Evolutionary conservation across 2,329 filamentous ascomycete species (phyloP), one percentile per base, ranked within the genome.

Genomic region (Acrocalymma vagum): DNA sequence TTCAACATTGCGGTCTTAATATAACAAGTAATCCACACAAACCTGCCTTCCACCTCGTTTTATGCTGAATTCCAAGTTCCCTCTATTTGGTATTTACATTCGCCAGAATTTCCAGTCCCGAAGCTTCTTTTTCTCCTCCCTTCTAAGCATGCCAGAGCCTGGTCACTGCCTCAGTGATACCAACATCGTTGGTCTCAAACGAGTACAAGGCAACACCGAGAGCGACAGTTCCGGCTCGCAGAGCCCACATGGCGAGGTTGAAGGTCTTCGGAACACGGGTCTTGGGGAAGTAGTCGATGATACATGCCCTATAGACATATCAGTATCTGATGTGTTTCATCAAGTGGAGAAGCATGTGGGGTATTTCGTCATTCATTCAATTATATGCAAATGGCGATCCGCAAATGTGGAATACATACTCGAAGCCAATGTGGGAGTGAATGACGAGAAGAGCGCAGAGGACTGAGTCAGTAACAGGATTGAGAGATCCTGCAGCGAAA

Each of bases 101-200:
- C n/a, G n/a, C n/a, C n/a, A n/a, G n/a, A n/a, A n/a, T n/a, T n/a
- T n/a, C n/a, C n/a, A n/a, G n/a, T n/a, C n/a, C n/a, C n/a, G 6
- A 13, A 6, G 14, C 32, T 16, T 23, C 3, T n/a, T 18, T 14
- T 3, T n/a, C 27, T n/a, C 7, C n/a, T 9, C 3, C 9, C 42
- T 16, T 32, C 53, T 71, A 90, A 63, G 94, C 93, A 64, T 81
- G 89, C 94, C 94, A 99, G 50, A 97, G 78, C 67, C 88, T 83
- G 81, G 88, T 90, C 55, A 96, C 80, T 21, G 86, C 87, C 80
- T 95, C 93, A 7, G 91, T 96, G 45, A 99, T 72, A 55, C 94
- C 94, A 36, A 99, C 90, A 59, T 99, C 94, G 67, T 96, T 97
- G 21, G 94, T 99, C 85, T 99, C 94, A 63, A 97, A 97, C 74